Conservation (phyloP, 78 protist species). For the Dictyostelium intermedium region DNA sequence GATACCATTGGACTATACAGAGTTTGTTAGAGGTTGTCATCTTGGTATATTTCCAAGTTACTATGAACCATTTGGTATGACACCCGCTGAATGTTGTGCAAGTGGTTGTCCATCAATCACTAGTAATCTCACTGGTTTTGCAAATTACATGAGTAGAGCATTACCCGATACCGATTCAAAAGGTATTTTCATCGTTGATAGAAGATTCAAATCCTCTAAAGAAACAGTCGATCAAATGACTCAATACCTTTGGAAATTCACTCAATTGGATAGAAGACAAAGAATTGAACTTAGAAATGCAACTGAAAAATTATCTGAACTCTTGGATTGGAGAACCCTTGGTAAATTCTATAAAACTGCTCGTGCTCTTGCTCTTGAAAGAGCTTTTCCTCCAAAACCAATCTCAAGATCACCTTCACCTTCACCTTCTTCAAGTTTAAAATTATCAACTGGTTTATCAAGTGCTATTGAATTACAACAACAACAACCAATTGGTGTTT, state of each 20-base stretch:
- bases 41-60: conserved; percentile 89
- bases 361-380: conserved; percentile 63
- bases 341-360: conserved; percentile 75
- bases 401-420: conserved; percentile 12
- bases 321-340: conserved; percentile 70
- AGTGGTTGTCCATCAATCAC: conserved; percentile 90
- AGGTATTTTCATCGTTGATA: conserved; percentile 88
- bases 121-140: conserved; percentile 90
- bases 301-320: conserved; percentile 85
- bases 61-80: conserved; percentile 92
- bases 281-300: conserved; percentile 85
- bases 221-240: conserved; percentile 87
- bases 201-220: conserved; percentile 77
- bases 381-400: conserved; percentile 59
- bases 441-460: not conserved
- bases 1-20: conserved; percentile 88
- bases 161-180: conserved; percentile 48
- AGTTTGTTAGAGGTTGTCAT: conserved; percentile 91
- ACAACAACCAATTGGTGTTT: not conserved
- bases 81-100: conserved; percentile 89
- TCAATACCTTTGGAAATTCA: conserved; percentile 73
- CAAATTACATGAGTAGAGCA: conserved; percentile 72
- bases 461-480: not conserved
- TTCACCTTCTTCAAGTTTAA: not conserved
- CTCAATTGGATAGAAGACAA: conserved; percentile 67